Conservation (phyloP, 2,329 filamentous ascomycete species). For the Berkeleyomyces basicola region DNA sequence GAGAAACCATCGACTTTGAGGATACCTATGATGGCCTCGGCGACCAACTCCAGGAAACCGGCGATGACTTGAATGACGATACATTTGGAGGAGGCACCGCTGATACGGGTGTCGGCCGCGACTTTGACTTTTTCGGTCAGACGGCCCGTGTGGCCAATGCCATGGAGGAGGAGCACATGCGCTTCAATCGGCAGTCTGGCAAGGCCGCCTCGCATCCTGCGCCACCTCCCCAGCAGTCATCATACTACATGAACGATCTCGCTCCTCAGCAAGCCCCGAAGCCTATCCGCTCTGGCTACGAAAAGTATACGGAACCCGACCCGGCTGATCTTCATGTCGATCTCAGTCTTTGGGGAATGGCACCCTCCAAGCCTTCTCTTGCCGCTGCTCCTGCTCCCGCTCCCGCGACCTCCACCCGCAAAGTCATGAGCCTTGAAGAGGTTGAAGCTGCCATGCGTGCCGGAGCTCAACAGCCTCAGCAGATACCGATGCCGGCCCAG, state of each 20-base stretch:
- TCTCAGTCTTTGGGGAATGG: constrained; percentile 78
- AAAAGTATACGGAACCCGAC: constrained; percentile 72
- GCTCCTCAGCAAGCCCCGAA: constrained; percentile 25
- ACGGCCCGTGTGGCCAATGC: constrained; percentile 76
- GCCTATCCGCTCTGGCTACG: constrained; percentile 67
- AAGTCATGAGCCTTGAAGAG: constrained; percentile 91
- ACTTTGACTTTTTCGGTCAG: constrained; percentile 93
- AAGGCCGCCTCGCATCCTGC: constrained; percentile 19
- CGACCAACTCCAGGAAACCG: constrained; percentile 75
- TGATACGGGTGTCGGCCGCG: constrained; percentile 53
- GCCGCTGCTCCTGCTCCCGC: constrained; percentile 19
- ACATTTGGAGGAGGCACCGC: constrained; percentile 53
- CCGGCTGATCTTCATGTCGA: constrained; percentile 85
- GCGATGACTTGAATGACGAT: constrained; percentile 92
- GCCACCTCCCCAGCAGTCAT: constrained; percentile 23
- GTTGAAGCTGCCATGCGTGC: constrained; percentile 81
- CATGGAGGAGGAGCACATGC: constrained; percentile 79
- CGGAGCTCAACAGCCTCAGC: constrained; percentile 24
- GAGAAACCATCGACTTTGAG: constrained; percentile 61
- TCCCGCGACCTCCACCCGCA: constrained; percentile 32
- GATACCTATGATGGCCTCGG: constrained; percentile 94
- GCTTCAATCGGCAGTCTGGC: constrained; percentile 55
- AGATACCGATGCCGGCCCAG: constrained; percentile 9
- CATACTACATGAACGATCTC: constrained; percentile 11
- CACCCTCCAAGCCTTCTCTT: constrained; percentile 32